Base-by-base conservation (phyloP, 257 asterid species). In the Ophiorrhiza pumila region DNA sequence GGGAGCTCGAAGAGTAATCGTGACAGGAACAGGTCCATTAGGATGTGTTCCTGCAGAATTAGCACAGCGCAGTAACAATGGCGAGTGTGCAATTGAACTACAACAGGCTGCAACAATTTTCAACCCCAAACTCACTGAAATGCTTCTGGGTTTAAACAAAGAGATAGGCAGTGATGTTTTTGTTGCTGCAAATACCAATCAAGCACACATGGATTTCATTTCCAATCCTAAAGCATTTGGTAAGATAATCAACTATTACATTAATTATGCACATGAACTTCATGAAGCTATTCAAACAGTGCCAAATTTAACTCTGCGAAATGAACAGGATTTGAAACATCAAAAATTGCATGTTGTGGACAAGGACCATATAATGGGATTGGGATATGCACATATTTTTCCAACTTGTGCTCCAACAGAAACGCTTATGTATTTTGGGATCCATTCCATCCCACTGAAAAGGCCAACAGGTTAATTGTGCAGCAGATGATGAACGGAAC, bases 311-410 rank as follows among this genome's bases (percentile, higher is more conserved):
- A n/a, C n/a, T n/a, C n/a, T 63, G 69, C 4, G 5, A 18, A 32
- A 17, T 65, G n/a, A 32, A 25, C 56, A 65, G 74, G 74, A n/a
- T 67, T 81, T 65, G 79, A 31, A 25, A 87, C 88, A 4, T 87
- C 98, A 25, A 87, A 94, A 74, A 59, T 76, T 20, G 99, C 99
- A 62, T 94, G 99, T 55, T 94, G 98, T 69, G 99, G 99, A 20
- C 99, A 94, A 68, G 99, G 98, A 27, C 97, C 93, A 11, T 90
- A 82, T 72, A 94, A 94, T 45, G 99, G 99, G 62, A 3, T 92
- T 13, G 99, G 99, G 7, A 87, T 91, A 0, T 94, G 99, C 83
- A 90, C 96, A 0, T 85, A 83, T 6, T 0, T 87, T 0, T 94
- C 98, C 4, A 87, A 88, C 76, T 39, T 94, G 50, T 94, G 99